These are phyloP conservation scores for Nannochloropsis granulata DNA, from an alignment of 108 stramenopile species.

Conservation along the genomic window DNA sequence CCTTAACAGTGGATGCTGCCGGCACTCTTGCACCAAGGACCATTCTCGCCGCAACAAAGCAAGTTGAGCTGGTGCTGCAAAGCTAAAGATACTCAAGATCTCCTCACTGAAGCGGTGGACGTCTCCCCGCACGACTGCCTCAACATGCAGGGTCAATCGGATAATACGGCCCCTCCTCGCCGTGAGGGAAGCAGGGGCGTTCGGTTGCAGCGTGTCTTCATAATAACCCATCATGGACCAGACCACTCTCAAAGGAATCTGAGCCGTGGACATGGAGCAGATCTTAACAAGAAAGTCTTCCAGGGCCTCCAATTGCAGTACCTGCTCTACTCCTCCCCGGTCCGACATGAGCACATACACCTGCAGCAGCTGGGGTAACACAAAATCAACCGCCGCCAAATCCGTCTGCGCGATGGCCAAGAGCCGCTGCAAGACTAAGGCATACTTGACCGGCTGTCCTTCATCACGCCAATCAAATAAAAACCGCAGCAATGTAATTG, in stretches of 20 bases:
- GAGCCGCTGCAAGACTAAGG: neutral
- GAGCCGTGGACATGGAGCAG: neutral
- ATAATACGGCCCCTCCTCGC: neutral
- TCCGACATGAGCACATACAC: neutral
- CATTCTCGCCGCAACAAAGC: neutral
- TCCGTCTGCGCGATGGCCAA: neutral
- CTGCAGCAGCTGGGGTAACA: neutral
- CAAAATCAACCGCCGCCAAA: neutral
- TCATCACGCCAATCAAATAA: neutral
- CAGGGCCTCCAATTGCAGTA: neutral
- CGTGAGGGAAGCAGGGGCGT: neutral
- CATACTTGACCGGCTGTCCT: neutral
- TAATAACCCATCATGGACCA: neutral
- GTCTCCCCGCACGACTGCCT: neutral
- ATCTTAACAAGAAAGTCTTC: neutral
- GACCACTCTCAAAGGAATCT: neutral
- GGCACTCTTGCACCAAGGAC: neutral
- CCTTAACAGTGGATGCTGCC: neutral
- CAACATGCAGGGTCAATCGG: neutral
- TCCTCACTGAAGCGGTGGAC: neutral
- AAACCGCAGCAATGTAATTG: neutral
- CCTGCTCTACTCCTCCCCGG: neutral
- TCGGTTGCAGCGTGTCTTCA: neutral
- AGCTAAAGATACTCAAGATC: neutral
- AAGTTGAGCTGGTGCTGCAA: neutral